Conservation (phyloP, 371 early-diverging fungal species). For the Syncephalis fuscata region DNA sequence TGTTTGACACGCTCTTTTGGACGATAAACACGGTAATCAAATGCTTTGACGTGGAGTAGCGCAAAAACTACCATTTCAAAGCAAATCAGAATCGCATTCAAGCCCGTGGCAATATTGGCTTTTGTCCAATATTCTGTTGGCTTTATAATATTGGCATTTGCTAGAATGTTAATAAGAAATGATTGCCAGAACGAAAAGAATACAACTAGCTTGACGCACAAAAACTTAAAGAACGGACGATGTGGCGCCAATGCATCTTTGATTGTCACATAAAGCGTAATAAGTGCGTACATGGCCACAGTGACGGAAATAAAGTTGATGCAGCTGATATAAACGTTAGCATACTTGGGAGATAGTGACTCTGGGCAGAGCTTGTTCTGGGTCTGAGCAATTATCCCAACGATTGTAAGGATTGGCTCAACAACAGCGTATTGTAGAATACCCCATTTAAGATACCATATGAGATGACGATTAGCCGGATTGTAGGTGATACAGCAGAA, state of each 20-base stretch:
- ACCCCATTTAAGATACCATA: conserved; percentile 28
- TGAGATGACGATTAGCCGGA: conserved; percentile 33
- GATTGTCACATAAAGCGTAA: conserved; percentile 30
- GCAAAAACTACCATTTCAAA: conserved; percentile 51
- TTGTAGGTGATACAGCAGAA: conserved; percentile 36
- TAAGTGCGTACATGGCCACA: conserved; percentile 16
- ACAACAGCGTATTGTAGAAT: conserved; percentile 46
- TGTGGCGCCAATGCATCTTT: conserved; percentile 12
- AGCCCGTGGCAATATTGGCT: conserved; percentile 27
- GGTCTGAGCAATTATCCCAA: conserved; percentile 27
- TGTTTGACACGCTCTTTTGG: background rate
- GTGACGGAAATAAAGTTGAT: conserved; percentile 14
- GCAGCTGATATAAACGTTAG: conserved; percentile 27
- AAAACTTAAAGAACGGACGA: conserved; percentile 15
- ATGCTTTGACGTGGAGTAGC: conserved; percentile 33
- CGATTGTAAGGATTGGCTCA: conserved; percentile 33
- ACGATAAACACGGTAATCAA: conserved; percentile 18
- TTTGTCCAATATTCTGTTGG: conserved; percentile 18
- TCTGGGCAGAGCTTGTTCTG: conserved; percentile 31
- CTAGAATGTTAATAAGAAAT: conserved; percentile 11
- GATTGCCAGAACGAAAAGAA: conserved; percentile 20
- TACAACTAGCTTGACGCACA: conserved; percentile 17
- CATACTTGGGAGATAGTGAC: conserved; percentile 26
- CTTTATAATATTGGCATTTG: conserved; percentile 10
- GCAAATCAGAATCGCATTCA: conserved; percentile 36